Percentiles rank a stretch among this genome's conserved stretches.
These are phyloP conservation scores for Zygoascus hellenicus DNA, from an alignment of 1,139 yeast genomes.

Conservation along the genomic window DNA sequence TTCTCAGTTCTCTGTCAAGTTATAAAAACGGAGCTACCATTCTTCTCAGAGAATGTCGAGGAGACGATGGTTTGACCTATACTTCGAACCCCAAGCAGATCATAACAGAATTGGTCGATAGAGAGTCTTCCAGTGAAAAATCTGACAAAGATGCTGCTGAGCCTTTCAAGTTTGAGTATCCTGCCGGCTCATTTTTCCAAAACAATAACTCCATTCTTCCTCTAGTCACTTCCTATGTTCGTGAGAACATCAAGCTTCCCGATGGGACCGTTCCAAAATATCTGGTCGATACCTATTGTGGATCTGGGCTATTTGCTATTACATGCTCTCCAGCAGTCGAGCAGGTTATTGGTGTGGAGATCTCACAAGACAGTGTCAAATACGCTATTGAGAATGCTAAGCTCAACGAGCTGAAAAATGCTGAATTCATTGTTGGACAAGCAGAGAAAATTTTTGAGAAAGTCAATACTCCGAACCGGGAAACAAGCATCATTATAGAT, in stretches of 20 bases:
- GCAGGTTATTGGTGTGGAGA: conserved; percentile 88
- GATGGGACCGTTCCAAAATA: conserved; percentile 44
- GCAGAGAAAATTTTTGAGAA: conserved; percentile 84
- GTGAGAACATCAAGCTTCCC: conserved; percentile 54
- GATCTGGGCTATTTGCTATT: conserved; percentile 88
- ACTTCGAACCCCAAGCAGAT: conserved; percentile 66
- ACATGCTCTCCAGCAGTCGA: conserved; percentile 77
- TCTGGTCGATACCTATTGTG: conserved; percentile 95
- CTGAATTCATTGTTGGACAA: conserved; percentile 81
- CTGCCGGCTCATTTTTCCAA: conserved; percentile 94
- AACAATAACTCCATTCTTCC: conserved; percentile 91
- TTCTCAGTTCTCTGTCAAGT: conserved; percentile 42
- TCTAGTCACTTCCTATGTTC: conserved; percentile 71
- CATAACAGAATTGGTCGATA: conserved; percentile 71
- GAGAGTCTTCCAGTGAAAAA: not conserved
- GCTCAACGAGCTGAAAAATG: conserved; percentile 65
- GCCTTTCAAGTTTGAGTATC: conserved; percentile 64
- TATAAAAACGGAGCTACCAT: conserved; percentile 86
- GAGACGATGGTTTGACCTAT: conserved; percentile 38
- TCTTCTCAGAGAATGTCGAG: conserved; percentile 72
- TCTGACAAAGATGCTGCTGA: not conserved
- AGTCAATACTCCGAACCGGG: conserved; percentile 62
- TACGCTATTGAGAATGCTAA: conserved; percentile 82
- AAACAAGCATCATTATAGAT: conserved; percentile 87
- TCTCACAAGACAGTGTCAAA: conserved; percentile 82